Evolutionary conservation across 257 asterid species (phyloP).

Genomic region (Haberlea rhodopensis): DNA sequence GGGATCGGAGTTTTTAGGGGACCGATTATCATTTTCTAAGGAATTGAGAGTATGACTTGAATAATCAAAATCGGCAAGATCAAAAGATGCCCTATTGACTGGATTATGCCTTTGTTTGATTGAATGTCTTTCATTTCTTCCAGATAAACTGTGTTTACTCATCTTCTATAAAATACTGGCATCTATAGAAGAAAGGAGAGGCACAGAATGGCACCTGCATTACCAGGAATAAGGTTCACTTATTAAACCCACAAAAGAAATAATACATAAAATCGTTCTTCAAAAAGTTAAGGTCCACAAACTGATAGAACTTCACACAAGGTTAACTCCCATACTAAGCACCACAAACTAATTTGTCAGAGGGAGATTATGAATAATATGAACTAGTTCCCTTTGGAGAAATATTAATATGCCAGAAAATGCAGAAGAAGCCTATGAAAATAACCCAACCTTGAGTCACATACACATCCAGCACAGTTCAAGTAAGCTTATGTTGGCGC

Average conservation of each 20-base stretch:
- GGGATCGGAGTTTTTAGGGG: conserved; percentile 28
- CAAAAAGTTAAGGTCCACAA: not conserved
- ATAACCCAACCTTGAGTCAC: not conserved
- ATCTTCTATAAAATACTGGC: conserved; percentile 25
- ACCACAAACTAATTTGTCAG: not conserved
- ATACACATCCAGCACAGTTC: conserved; percentile 10
- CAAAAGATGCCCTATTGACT: conserved; percentile 40
- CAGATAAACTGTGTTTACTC: conserved; percentile 42
- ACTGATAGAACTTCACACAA: not conserved
- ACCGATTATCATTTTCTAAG: conserved; percentile 37
- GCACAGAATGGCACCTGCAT: conserved; percentile 28
- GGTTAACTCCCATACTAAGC: not conserved
- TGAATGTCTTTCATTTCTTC: conserved; percentile 41
- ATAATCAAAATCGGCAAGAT: conserved; percentile 38
- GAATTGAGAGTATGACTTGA: conserved; percentile 28
- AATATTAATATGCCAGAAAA: conserved; percentile 1
- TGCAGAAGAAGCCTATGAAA: not conserved
- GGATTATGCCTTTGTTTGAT: conserved; percentile 42
- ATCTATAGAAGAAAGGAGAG: conserved; percentile 21
- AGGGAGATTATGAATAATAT: not conserved
- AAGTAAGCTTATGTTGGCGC: conserved; percentile 6
- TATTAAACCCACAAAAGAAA: conserved; percentile 4
- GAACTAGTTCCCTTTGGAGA: too few relatives aligned
- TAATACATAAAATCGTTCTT: conserved; percentile 9
- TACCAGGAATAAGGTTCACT: conserved; percentile 12